These are phyloP conservation scores for Podospora anserina DNA, from an alignment of 495 filamentous ascomycete genomes.

Conservation along the genomic window DNA sequence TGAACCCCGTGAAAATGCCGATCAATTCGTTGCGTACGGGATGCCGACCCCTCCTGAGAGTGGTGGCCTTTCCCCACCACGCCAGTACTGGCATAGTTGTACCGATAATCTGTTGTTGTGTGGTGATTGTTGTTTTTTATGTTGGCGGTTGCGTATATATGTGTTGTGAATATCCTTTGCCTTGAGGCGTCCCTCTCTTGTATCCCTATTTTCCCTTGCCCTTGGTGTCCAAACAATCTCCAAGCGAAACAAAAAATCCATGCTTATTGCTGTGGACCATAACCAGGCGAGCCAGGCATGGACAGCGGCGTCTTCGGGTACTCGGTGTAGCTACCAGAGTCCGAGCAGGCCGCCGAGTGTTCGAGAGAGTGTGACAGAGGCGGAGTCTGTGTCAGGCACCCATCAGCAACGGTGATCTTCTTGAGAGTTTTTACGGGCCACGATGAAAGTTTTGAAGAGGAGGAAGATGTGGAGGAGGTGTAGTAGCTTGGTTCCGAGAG, in stretches of 20 bases:
- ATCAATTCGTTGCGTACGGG: not conserved
- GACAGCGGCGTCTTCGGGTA: conserved; percentile 68
- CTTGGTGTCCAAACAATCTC: not conserved
- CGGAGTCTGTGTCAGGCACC: conserved; percentile 65
- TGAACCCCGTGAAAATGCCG: not conserved
- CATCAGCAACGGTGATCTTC: conserved; percentile 46
- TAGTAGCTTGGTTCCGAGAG: conserved; percentile 32
- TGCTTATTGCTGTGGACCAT: conserved; percentile 35
- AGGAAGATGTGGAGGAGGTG: conserved; percentile 22
- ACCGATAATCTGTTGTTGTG: not conserved
- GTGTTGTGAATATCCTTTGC: not conserved
- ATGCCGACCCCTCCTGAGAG: not conserved
- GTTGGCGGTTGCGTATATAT: not conserved
- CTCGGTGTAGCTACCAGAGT: conserved; percentile 49
- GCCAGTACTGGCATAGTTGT: not conserved
- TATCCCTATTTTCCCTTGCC: not conserved
- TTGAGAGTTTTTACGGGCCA: conserved; percentile 16
- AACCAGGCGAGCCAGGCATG: conserved; percentile 61
- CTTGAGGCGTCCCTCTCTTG: not conserved
- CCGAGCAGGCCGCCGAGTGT: conserved; percentile 61
- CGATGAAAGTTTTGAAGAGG: conserved; percentile 34
- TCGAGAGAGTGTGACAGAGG: conserved; percentile 79
- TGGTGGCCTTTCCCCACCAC: not conserved
- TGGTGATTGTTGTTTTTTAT: conserved; percentile 2
- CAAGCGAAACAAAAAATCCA: not conserved